These are phyloP conservation scores for Exophiala viscosa DNA, from an alignment of 2,329 filamentous ascomycete species.

Conservation along the genomic window DNA sequence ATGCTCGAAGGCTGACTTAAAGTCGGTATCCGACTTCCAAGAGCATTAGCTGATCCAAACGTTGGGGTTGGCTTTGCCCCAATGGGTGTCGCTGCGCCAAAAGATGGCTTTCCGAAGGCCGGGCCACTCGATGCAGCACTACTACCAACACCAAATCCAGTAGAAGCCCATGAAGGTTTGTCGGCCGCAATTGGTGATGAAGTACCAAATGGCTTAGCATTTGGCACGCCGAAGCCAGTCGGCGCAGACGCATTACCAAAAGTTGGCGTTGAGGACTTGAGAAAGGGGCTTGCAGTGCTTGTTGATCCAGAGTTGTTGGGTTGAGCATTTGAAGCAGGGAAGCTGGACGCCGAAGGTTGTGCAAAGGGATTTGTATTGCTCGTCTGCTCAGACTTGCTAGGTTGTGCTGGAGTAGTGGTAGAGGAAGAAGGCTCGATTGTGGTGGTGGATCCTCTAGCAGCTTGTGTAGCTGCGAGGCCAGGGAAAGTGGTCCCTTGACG, in stretches of 20 bases:
- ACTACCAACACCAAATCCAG: slow-evolving; percentile 25
- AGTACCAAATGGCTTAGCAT: slow-evolving; percentile 24
- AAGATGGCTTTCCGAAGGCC: slow-evolving; percentile 30
- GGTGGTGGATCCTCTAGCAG: slow-evolving; percentile 1
- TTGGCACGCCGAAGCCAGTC: slow-evolving; percentile 25
- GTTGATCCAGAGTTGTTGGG: too few species aligned
- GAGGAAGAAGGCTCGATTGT: background rate
- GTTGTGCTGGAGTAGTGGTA: slow-evolving; percentile 6
- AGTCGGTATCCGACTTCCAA: slow-evolving; percentile 31
- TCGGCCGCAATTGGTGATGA: slow-evolving; percentile 31
- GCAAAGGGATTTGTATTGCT: slow-evolving; percentile 34
- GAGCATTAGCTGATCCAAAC: slow-evolving; percentile 37
- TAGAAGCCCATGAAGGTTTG: slow-evolving; percentile 28
- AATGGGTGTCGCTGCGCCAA: slow-evolving; percentile 35
- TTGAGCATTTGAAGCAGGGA: too few species aligned
- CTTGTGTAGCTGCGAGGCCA: slow-evolving; percentile 51
- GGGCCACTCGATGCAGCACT: slow-evolving; percentile 7
- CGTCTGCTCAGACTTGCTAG: slow-evolving; percentile 10
- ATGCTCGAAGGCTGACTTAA: slow-evolving; percentile 33
- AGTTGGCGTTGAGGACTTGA: slow-evolving; percentile 16
- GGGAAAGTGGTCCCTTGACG: slow-evolving; percentile 69
- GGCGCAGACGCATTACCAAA: slow-evolving; percentile 14
- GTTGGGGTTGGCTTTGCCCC: slow-evolving; percentile 24
- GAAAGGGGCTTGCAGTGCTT: too few species aligned
- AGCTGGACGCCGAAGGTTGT: slow-evolving; percentile 26